Percentiles rank a stretch among this genome's conserved stretches.
These are phyloP conservation scores for Cyclocybe aegerita DNA, from an alignment of 768 basidiomycete genomes.

Conservation along the genomic window DNA sequence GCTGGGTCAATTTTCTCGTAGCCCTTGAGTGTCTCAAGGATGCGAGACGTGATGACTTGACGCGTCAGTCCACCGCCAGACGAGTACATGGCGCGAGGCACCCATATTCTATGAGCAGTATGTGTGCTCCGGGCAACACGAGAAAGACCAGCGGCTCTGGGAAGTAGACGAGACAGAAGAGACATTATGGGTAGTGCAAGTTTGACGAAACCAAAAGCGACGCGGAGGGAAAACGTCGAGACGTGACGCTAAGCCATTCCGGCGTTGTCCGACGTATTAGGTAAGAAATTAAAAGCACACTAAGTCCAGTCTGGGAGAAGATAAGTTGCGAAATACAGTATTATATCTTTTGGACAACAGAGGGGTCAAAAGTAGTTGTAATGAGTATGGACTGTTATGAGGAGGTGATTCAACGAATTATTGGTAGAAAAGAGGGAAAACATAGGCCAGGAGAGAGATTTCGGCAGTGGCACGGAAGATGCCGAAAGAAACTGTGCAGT, in stretches of 20 bases:
- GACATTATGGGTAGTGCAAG: conserved; percentile 40
- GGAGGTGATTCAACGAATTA: neutral
- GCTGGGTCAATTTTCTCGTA: conserved; percentile 85
- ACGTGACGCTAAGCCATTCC: conserved; percentile 13
- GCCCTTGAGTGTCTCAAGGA: conserved; percentile 80
- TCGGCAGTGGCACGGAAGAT: conserved; percentile 23
- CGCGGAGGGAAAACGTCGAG: conserved; percentile 14
- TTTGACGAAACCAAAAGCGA: conserved; percentile 8
- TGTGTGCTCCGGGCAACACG: conserved; percentile 36
- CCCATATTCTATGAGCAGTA: conserved; percentile 35
- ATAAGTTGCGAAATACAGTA: too few relatives aligned
- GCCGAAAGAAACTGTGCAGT: conserved; percentile 46
- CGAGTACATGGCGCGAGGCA: conserved; percentile 56
- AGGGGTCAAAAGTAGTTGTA: too few relatives aligned
- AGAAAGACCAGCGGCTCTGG: conserved; percentile 43
- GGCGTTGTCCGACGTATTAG: conserved; percentile 15
- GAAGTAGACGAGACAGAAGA: conserved; percentile 46
- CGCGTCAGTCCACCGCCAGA: conserved; percentile 64
- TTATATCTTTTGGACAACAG: too few relatives aligned
- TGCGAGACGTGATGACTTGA: conserved; percentile 68
- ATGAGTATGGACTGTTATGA: neutral
- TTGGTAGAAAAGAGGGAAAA: neutral
- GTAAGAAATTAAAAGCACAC: conserved; percentile 5
- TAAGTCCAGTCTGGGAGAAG: neutral
- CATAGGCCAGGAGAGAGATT: neutral